These are phyloP conservation scores for Maudiozyma humilis DNA, from an alignment of 1,139 yeast genomes.

Conservation along the genomic window DNA sequence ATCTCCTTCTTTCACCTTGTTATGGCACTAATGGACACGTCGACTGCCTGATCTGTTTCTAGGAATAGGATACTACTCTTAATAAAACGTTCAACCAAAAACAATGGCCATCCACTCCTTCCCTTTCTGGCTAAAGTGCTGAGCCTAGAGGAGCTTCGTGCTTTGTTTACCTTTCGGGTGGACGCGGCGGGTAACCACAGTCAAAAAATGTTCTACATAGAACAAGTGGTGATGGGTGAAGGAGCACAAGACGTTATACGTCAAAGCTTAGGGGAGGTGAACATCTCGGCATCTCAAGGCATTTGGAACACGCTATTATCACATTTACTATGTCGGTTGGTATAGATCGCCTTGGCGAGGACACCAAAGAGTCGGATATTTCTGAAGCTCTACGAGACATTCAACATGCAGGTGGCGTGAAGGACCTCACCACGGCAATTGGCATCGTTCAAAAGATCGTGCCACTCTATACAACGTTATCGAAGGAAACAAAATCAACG, in stretches of 20 bases:
- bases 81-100: no score
- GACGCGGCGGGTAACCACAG: not conserved
- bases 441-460: constrained; percentile 19
- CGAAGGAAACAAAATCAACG: constrained; percentile 2
- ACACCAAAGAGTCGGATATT: not conserved
- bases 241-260: not conserved
- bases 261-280: no score
- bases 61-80: no score
- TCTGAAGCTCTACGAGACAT: not conserved
- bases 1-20: constrained; percentile 4
- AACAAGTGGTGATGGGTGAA: not conserved
- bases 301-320: no score
- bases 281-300: no score
- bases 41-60: no score
- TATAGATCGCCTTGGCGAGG: not conserved
- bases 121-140: not conserved
- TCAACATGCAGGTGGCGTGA: not conserved
- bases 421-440: constrained; percentile 14
- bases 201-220: not conserved
- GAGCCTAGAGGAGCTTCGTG: constrained; percentile 1
- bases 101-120: no score
- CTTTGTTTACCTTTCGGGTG: constrained; percentile 2
- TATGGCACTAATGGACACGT: not conserved
- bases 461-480: constrained; percentile 22
- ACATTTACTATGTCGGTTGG: no score